These are phyloP conservation scores for Spathaspora boniae DNA, from an alignment of 805 yeast genomes.

Conservation along the genomic window DNA sequence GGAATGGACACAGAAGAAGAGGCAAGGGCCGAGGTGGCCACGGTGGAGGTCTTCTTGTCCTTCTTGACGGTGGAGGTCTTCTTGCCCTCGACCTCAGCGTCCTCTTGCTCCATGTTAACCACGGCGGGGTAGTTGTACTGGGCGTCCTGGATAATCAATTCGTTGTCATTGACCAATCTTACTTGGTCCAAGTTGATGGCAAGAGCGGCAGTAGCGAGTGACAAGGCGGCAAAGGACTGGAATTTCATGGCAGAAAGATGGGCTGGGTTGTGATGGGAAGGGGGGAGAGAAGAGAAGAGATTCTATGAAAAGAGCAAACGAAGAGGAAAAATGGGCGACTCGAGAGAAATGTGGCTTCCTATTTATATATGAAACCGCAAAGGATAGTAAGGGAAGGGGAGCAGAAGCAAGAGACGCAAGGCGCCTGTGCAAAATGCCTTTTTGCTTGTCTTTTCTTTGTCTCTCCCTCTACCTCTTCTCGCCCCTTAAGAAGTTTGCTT, in stretches of 20 bases:
- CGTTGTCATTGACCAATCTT: slow-evolving; percentile 9
- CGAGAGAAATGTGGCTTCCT: background rate
- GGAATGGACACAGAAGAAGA: slow-evolving; percentile 4
- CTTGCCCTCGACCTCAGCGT: slow-evolving; percentile 2
- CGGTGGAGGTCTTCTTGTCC: slow-evolving; percentile 4
- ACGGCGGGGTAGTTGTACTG: slow-evolving; percentile 8
- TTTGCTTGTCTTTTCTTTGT: too few relatives aligned
- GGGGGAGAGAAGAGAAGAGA: background rate
- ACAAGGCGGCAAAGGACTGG: slow-evolving; percentile 6
- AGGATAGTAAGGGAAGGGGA: too few relatives aligned
- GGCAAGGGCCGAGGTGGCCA: background rate
- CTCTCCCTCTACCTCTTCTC: too few relatives aligned
- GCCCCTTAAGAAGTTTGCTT: too few relatives aligned
- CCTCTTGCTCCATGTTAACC: slow-evolving; percentile 7
- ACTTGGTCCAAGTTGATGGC: slow-evolving; percentile 9
- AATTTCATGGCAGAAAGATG: slow-evolving; percentile 7
- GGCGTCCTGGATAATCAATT: slow-evolving; percentile 9
- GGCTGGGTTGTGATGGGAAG: background rate
- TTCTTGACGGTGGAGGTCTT: background rate
- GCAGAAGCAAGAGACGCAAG: too few relatives aligned
- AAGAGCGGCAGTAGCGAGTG: slow-evolving; percentile 7
- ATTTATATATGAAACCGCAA: background rate
- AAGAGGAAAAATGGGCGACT: background rate
- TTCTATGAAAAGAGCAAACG: background rate
- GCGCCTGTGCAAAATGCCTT: too few relatives aligned